Conservation (phyloP, 225 moss, liverwort and hornwort genomes). For the Ulota crispa region DNA sequence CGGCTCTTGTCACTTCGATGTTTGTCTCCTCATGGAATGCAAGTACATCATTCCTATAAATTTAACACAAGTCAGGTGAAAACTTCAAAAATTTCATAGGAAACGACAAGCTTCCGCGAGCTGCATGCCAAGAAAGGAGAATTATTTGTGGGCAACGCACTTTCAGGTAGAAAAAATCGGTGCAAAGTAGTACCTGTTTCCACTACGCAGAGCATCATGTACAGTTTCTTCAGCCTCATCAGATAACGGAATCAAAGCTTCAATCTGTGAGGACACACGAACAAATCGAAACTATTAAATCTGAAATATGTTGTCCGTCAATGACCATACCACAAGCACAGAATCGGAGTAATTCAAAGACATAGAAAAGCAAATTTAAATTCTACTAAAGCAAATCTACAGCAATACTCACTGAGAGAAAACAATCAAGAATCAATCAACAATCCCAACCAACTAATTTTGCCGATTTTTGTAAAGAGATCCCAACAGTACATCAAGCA, state of each 20-base stretch:
- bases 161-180: not conserved
- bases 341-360: not conserved
- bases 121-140: not conserved
- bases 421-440: not conserved
- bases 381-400: not conserved
- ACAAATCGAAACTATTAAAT: not conserved
- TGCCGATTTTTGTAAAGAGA: not conserved
- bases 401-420: not conserved
- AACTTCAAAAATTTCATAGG: not conserved
- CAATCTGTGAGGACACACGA: slow-evolving; percentile 34
- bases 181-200: slow-evolving; percentile 41
- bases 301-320: slow-evolving; percentile 5
- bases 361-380: not conserved
- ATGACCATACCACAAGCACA: not conserved
- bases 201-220: slow-evolving; percentile 39
- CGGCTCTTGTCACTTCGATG: slow-evolving; percentile 82
- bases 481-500: not conserved
- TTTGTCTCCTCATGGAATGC: slow-evolving; percentile 75
- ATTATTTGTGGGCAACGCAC: not conserved
- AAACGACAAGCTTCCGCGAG: not conserved
- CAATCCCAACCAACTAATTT: not conserved
- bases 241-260: slow-evolving; percentile 49
- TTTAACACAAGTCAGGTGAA: not conserved
- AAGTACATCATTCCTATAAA: slow-evolving; percentile 59
- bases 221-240: slow-evolving; percentile 48